phyloP scores from a whole-genome alignment of 2,329 filamentous ascomycete genomes.

The Paradendryphiella salina region DNA sequence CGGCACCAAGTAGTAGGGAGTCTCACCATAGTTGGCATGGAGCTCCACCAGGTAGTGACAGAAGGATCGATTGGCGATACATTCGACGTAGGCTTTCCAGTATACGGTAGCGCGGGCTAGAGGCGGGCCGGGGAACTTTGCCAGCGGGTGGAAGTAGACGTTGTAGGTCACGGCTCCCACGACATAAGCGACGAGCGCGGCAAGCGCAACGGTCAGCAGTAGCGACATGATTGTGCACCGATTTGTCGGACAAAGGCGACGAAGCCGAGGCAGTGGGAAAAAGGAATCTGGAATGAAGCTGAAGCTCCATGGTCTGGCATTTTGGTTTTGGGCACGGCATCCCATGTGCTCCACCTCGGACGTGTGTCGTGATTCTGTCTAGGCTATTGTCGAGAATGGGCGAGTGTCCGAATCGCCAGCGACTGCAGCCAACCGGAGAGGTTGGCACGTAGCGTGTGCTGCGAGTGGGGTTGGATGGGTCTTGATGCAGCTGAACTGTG shows the following conservation, averaged over 20 bases:
- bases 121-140: constrained; percentile 49
- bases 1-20: neutral
- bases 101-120: constrained; percentile 26
- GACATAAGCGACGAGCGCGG: constrained; percentile 20
- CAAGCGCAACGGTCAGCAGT: constrained; percentile 18
- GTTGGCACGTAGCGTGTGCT: too few relatives aligned
- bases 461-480: too few relatives aligned
- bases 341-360: too few relatives aligned
- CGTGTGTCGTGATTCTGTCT: too few relatives aligned
- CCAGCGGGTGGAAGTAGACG: constrained; percentile 50
- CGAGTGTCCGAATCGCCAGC: too few relatives aligned
- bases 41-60: constrained; percentile 32
- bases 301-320: too few relatives aligned
- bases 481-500: too few relatives aligned
- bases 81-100: constrained; percentile 40
- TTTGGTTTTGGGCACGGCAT: too few relatives aligned
- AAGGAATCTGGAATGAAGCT: too few relatives aligned
- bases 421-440: too few relatives aligned
- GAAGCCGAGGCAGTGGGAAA: neutral
- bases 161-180: constrained; percentile 36
- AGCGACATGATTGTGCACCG: constrained; percentile 3
- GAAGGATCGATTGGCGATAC: constrained; percentile 33
- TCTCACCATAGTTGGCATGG: constrained; percentile 34
- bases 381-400: too few relatives aligned
- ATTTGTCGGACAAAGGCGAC: neutral